Conservation (phyloP, 2,329 filamentous ascomycete species). For the Botrytis aclada region DNA sequence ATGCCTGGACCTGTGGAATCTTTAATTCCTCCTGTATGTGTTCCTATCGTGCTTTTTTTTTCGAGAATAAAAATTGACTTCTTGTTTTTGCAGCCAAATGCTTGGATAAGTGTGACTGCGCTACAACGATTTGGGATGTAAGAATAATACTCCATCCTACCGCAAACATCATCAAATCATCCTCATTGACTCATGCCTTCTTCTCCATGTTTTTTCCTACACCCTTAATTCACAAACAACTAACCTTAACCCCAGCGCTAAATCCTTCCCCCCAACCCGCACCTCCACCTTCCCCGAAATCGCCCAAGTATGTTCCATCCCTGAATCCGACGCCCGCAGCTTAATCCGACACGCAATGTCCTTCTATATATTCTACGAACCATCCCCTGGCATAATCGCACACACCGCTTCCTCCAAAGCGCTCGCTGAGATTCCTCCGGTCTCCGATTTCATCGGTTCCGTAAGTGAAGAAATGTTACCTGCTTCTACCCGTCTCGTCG, state of each 20-base stretch:
- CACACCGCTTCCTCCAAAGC: slow-evolving; percentile 18
- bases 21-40: not conserved
- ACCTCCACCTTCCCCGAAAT: slow-evolving; percentile 4
- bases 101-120: not conserved
- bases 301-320: not conserved
- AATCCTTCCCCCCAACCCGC: rapidly evolving
- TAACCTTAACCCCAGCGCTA: no score
- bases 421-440: slow-evolving; percentile 6
- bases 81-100: not conserved
- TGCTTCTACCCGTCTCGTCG: slow-evolving; percentile 10
- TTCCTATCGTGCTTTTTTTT: not conserved
- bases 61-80: not conserved
- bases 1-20: not conserved
- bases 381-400: slow-evolving; percentile 13
- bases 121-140: not conserved
- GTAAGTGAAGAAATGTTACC: slow-evolving; percentile 18
- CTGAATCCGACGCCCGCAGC: slow-evolving; percentile 25
- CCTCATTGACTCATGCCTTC: not conserved
- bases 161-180: not conserved
- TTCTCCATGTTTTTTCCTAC: not conserved
- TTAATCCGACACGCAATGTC: slow-evolving; percentile 54
- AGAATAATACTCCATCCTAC: not conserved
- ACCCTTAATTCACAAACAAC: not conserved
- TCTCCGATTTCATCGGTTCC: slow-evolving; percentile 6
- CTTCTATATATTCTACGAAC: slow-evolving; percentile 42